Percentiles rank a stretch among this genome's conserved stretches.
Conservation (phyloP, 345 rosid species). For the Dimocarpus longan region DNA sequence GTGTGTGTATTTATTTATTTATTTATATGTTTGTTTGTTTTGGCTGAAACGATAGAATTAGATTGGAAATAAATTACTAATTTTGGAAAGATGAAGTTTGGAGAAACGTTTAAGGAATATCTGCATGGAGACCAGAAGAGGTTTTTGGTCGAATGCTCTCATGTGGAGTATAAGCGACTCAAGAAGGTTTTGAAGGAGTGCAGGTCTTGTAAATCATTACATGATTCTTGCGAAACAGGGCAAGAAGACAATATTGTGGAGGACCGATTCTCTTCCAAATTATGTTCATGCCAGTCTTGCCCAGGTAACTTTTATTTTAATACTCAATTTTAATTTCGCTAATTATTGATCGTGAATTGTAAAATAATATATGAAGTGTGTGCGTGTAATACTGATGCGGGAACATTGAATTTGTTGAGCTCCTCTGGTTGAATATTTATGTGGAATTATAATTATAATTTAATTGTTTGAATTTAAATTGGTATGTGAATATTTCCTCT, state of each 20-base stretch:
- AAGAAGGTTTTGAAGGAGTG: constrained; percentile 83
- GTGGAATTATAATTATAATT: not conserved
- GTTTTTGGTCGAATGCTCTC: constrained; percentile 62
- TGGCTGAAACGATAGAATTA: not conserved
- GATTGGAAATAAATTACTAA: not conserved
- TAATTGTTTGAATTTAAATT: not conserved
- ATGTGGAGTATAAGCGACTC: constrained; percentile 82
- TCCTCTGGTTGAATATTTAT: not conserved
- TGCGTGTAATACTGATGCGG: not conserved
- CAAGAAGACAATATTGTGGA: constrained; percentile 17
- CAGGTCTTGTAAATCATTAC: constrained; percentile 48
- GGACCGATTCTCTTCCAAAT: constrained; percentile 14
- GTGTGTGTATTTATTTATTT: not conserved
- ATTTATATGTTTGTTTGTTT: not conserved
- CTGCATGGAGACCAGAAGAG: constrained; percentile 67
- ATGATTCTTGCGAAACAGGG: constrained; percentile 27
- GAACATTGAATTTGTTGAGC: not conserved
- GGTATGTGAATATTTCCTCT: too few relatives aligned
- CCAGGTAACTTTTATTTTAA: constrained; percentile 42
- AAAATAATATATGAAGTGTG: not conserved
- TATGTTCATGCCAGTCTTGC: constrained; percentile 52
- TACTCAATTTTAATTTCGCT: not conserved
- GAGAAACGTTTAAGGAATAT: constrained; percentile 78
- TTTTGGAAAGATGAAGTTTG: constrained; percentile 75
- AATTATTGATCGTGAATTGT: not conserved